Evolutionary conservation across 345 rosid genomes (phyloP), one percentile per base, ranked within the genome.

Genomic region (Gossypium longicalyx): DNA sequence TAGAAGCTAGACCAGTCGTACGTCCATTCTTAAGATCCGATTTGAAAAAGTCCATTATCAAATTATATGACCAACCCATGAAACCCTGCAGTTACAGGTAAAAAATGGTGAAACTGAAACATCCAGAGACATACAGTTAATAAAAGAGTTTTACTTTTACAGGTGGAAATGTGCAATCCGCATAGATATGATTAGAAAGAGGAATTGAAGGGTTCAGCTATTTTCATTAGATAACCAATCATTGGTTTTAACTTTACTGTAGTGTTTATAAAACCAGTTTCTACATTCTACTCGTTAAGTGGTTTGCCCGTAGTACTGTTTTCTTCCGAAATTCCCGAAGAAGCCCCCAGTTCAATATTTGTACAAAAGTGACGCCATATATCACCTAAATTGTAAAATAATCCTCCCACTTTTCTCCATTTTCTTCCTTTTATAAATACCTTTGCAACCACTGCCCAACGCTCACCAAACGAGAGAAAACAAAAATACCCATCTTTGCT

Each of bases 301-400:
- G 56, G 56, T 67, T 66, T 23, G 12, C 27, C 69, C 45, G 44
- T 61, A 61, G 34, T 13, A 45, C 12, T 22, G n/a, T 16, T 12
- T 34, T 34, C 41, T 34, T 6, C 41, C 7, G 7, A 34, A 34
- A 34, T 34, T 34, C 41, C 41, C 41, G 41, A 34, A 34, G 41
- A 34, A 34, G 41, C 41, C 41, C 41, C 41, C 1, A 4, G 29
- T 12, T 44, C 27, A 22, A 1, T 3, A n/a, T 25, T 9, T 25
- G 7, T 45, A 25, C 56, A 48, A 56, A 71, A 71, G 19, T 73
- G 68, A 73, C 76, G 76, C 9, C 75, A 72, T 59, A 41, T 23
- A 44, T 72, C 66, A 45, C 66, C 54, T 12, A 53, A 54, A 45
- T 10, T 9, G 12, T 5, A 22, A 25, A 59, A 0, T 2, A 43